Percentiles rank a stretch among this genome's conserved stretches.
Conservation (phyloP, 2,329 filamentous ascomycete genomes). For the Coleophoma crateriformis region DNA sequence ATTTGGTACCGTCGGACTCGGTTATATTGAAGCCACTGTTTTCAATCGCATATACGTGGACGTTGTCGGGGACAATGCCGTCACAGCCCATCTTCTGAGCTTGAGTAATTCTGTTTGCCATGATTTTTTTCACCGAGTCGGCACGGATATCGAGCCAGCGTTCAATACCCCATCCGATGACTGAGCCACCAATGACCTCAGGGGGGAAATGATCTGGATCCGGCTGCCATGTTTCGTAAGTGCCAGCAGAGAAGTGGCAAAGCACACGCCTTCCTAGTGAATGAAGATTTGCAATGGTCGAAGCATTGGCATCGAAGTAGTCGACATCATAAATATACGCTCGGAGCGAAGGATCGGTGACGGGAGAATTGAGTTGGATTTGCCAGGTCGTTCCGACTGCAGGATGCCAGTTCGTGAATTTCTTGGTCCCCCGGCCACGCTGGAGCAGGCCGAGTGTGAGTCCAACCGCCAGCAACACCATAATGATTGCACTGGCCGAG, state of each 20-base stretch:
- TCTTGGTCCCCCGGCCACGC: neutral
- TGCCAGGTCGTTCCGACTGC: neutral
- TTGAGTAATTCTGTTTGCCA: neutral
- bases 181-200: neutral
- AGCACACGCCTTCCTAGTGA: neutral
- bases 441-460: neutral
- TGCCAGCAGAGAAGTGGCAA: conserved; percentile 1
- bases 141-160: neutral
- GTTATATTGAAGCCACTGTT: neutral
- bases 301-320: neutral
- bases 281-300: neutral
- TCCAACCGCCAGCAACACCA: neutral
- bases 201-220: neutral
- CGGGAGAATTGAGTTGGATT: neutral
- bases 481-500: neutral
- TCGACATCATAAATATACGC: neutral
- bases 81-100: neutral
- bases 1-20: neutral
- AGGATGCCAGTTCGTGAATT: neutral
- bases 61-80: neutral
- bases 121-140: neutral
- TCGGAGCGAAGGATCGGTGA: neutral
- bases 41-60: neutral
- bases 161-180: neutral
- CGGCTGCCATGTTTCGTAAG: neutral